Base-by-base conservation (phyloP, 2,329 filamentous ascomycete species). In the Cladorrhinum sp. region DNA sequence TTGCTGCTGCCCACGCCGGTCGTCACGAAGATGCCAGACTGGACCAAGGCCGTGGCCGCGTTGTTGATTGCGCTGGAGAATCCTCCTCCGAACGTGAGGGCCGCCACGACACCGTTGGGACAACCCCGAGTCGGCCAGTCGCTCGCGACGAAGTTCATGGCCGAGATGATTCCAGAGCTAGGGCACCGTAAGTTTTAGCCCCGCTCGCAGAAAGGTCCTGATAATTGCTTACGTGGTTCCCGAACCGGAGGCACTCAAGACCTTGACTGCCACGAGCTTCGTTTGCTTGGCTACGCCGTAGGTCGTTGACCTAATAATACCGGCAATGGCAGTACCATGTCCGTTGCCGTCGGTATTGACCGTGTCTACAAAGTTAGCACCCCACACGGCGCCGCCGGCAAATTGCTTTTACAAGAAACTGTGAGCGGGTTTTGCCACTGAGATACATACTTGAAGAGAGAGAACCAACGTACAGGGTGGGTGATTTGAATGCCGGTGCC, bases 1-100 rank as follows among this genome's bases (percentile, higher is more conserved):
- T 73, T 74, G 2, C 75, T 72, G 68, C 86, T 86, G 48, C 83
- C 83, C n/a, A 82, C 83, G 1, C 83, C 83, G 9, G 84, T 82
- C 54, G 79, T 81, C 39, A 84, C 73, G 67, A 83, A 82, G 62
- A 83, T 73, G 14, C 82, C 82, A 0, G 75, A 73, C 4, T 66
- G 65, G 64, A 81, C 74, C 24, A 82, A 74, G 57, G 71, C 73
- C 24, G 74, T 75, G 5, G 83, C 80, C 5, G 82, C 82, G 18
- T 68, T 70, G 76, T 85, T 86, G 64, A 84, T 66, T 8, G 81
- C 70, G 1, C 72, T 60, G 2, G 80, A 80, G 60, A 66, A 72
- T 59, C 66, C 56, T 14, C 82, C 82, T 8, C 83, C 82, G 3
- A 86, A 78, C 14, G 80, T 83, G 82, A 86, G 83, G 74, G 80